Base-by-base conservation (phyloP, 345 rosid species). In the Gossypium stocksii region DNA sequence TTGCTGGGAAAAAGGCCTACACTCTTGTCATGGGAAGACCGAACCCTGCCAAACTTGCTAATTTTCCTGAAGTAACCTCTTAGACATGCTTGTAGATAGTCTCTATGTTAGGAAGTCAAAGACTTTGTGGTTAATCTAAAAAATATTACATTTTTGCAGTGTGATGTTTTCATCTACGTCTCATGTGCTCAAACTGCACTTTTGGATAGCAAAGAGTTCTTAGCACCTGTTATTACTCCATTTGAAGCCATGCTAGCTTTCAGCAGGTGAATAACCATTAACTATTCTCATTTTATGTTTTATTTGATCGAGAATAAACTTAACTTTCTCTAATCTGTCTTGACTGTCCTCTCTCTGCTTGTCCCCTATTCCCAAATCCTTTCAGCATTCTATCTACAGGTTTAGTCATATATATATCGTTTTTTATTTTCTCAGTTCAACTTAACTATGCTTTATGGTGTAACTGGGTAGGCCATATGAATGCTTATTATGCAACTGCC, bases 131-230 rank as follows among this genome's bases (percentile, higher is more conserved):
- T 34, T 70, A 44, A 60, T 74, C 56, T 52, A 75, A 34, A 52
- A 41, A 61, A 29, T 66, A 43, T 82, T 45, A 52, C 43, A 17
- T 57, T 67, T 72, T 57, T 72, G 64, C 87, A 93, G 94, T 94
- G 97, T 78, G 91, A 93, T 87, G 87, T 92, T 74, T 92, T 92
- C 81, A 80, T 94, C 73, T 89, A 87, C 79, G 87, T 94, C 57
- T 88, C 98, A 51, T 94, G 98, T 74, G 86, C 98, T 48, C 96
- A 94, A 84, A 94, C 94, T 64, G 96, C 95, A 75, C 96, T 92
- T 63, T 67, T 91, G 85, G 98, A 94, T 83, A 92, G 93, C 83
- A 94, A 92, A 85, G 95, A 91, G 82, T 94, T 92, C 83, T 81
- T 87, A 80, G 86, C 97, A 70, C 98, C 97, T 62, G 92, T 94